Evolutionary conservation across 139 green algal genomes (phyloP).

Genomic region (Micractinium sp.): DNA sequence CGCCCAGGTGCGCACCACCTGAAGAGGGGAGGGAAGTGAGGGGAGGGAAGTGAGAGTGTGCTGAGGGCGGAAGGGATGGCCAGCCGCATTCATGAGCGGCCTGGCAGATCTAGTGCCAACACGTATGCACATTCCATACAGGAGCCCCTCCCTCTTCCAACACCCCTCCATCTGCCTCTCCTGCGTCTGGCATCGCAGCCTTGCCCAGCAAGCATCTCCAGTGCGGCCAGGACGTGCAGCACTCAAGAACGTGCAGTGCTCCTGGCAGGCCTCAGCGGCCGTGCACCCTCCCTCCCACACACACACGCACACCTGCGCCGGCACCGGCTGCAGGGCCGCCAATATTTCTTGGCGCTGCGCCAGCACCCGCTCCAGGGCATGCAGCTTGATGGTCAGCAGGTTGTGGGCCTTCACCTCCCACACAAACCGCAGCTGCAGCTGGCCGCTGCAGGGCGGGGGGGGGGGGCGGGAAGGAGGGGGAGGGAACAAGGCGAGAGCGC

Average conservation of each 20-base stretch:
- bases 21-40: neutral
- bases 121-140: too few species aligned
- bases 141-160: too few species aligned
- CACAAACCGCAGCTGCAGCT: slow-evolving; percentile 66
- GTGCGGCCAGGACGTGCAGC: too few species aligned
- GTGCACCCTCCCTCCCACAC: too few species aligned
- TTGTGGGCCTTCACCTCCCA: slow-evolving; percentile 81
- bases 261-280: too few species aligned
- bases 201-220: too few species aligned
- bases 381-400: slow-evolving; percentile 79
- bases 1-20: slow-evolving; percentile 1
- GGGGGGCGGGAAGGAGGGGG: neutral
- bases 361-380: slow-evolving; percentile 74
- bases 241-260: too few species aligned
- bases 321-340: slow-evolving; percentile 67
- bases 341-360: slow-evolving; percentile 75
- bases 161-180: too few species aligned
- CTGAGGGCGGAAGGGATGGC: neutral
- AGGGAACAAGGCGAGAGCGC: neutral
- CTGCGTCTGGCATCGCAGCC: too few species aligned
- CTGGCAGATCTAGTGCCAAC: too few species aligned
- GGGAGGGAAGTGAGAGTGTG: too few species aligned
- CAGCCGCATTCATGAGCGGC: neutral
- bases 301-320: neutral
- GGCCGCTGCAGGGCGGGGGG: slow-evolving; percentile 33